Percentiles rank a stretch among this genome's conserved stretches.
phyloP scores from a whole-genome alignment of 805 yeast species.

The Teunomyces gatunensis region DNA sequence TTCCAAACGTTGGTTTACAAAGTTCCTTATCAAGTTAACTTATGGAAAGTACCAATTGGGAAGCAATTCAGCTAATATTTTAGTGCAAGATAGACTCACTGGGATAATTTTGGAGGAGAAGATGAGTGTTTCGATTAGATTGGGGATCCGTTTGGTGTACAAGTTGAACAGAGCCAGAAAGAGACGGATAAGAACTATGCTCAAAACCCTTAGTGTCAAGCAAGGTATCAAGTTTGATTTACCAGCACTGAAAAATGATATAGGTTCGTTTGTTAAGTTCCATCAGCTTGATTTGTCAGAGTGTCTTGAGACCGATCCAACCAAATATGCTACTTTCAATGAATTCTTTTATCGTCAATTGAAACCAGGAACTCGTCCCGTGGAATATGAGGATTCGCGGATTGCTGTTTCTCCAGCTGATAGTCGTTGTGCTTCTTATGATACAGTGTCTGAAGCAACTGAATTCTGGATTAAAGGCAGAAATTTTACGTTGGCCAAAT shows the following conservation, averaged over 20 bases:
- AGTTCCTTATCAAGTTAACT: slow-evolving; percentile 75
- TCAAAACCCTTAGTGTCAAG: slow-evolving; percentile 65
- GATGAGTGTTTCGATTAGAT: slow-evolving; percentile 81
- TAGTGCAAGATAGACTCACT: slow-evolving; percentile 87
- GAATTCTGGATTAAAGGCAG: slow-evolving; percentile 88
- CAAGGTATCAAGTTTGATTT: slow-evolving; percentile 85
- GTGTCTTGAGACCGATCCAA: slow-evolving; percentile 49
- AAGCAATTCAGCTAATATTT: slow-evolving; percentile 82
- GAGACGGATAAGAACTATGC: slow-evolving; percentile 55
- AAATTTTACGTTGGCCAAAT: slow-evolving; percentile 62
- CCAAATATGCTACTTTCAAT: slow-evolving; percentile 67
- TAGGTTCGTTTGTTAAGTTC: slow-evolving; percentile 74
- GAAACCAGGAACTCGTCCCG: slow-evolving; percentile 65
- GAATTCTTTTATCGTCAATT: slow-evolving; percentile 84
- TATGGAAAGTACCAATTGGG: slow-evolving; percentile 88
- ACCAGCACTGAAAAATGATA: slow-evolving; percentile 62
- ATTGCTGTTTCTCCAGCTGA: slow-evolving; percentile 82
- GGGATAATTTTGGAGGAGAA: slow-evolving; percentile 92
- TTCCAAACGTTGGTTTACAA: slow-evolving; percentile 84
- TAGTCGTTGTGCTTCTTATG: slow-evolving; percentile 74
- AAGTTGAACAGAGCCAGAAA: slow-evolving; percentile 60
- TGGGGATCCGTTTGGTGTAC: slow-evolving; percentile 84
- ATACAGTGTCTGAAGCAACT: slow-evolving; percentile 58
- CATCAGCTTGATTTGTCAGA: slow-evolving; percentile 77
- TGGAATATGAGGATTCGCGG: slow-evolving; percentile 54